These are phyloP conservation scores for Talaromyces sp. DNA, from an alignment of 2,329 filamentous ascomycete genomes.

Conservation along the genomic window DNA sequence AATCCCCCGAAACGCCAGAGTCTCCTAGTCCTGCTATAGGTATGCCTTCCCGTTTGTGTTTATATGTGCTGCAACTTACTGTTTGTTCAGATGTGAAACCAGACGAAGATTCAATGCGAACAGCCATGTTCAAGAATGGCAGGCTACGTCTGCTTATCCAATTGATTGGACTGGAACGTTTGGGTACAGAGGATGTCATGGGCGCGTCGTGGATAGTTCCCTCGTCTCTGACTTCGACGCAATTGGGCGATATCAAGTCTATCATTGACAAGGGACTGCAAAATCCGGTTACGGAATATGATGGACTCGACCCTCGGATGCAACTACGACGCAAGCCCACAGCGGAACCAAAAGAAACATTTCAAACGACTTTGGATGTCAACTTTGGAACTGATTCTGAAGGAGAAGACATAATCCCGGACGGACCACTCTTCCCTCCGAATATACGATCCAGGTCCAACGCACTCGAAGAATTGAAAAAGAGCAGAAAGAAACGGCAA, in stretches of 20 bases:
- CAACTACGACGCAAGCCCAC: constrained; percentile 66
- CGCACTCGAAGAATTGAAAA: constrained; percentile 53
- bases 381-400: constrained; percentile 67
- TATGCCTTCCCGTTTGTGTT: constrained; percentile 35
- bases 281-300: constrained; percentile 69
- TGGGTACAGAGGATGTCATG: constrained; percentile 63
- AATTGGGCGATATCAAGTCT: constrained; percentile 64
- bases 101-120: constrained; percentile 60
- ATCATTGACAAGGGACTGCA: constrained; percentile 74
- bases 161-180: constrained; percentile 63
- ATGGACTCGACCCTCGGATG: constrained; percentile 67
- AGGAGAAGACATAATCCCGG: constrained; percentile 53
- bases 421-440: constrained; percentile 62
- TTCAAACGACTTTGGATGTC: constrained; percentile 40
- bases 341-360: constrained; percentile 31
- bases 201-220: constrained; percentile 78
- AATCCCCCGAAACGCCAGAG: constrained; percentile 24
- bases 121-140: constrained; percentile 82
- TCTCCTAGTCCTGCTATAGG: constrained; percentile 29
- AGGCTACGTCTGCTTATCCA: constrained; percentile 80
- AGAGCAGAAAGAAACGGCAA: constrained; percentile 48
- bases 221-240: constrained; percentile 55
- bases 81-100: constrained; percentile 52
- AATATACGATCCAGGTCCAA: constrained; percentile 44
- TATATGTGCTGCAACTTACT: constrained; percentile 16